Percentiles rank a stretch among this genome's conserved stretches.
These are phyloP conservation scores for Acacia melanoxylon DNA, from an alignment of 306 rosid genomes.

Conservation along the genomic window DNA sequence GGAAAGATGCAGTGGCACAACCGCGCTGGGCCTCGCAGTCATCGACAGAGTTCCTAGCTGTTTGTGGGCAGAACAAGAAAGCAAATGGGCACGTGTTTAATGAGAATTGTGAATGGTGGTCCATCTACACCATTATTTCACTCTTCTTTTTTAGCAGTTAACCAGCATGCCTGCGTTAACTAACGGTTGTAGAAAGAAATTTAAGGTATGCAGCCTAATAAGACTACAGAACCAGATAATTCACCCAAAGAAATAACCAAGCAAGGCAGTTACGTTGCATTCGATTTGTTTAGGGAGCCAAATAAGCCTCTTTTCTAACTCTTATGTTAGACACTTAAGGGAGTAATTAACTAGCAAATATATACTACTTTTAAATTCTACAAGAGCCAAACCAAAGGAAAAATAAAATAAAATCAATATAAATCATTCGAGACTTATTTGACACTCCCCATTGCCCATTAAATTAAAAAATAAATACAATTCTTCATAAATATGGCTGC, in stretches of 20 bases:
- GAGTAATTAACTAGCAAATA: too few relatives aligned
- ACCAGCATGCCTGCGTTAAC: background rate
- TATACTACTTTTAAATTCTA: too few relatives aligned
- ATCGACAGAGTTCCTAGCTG: conserved; percentile 64
- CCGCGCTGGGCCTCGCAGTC: conserved; percentile 52
- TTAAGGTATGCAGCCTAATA: background rate
- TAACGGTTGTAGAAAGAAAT: background rate
- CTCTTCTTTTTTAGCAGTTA: background rate
- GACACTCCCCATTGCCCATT: background rate
- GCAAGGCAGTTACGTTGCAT: too few relatives aligned
- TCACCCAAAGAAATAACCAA: background rate
- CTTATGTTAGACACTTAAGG: too few relatives aligned
- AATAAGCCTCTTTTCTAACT: too few relatives aligned
- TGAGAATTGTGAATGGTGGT: background rate
- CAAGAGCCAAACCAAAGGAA: too few relatives aligned
- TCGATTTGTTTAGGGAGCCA: too few relatives aligned
- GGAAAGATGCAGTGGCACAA: conserved; percentile 74
- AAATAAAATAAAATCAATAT: background rate
- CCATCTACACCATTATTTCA: background rate
- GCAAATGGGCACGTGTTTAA: conserved; percentile 56
- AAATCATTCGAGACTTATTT: background rate
- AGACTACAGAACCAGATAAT: background rate
- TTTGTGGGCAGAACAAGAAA: conserved; percentile 76
- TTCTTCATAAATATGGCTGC: background rate
- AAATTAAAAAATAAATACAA: background rate